Conservation (phyloP, 2,329 filamentous ascomycete species). For the Colletotrichum incanum region DNA sequence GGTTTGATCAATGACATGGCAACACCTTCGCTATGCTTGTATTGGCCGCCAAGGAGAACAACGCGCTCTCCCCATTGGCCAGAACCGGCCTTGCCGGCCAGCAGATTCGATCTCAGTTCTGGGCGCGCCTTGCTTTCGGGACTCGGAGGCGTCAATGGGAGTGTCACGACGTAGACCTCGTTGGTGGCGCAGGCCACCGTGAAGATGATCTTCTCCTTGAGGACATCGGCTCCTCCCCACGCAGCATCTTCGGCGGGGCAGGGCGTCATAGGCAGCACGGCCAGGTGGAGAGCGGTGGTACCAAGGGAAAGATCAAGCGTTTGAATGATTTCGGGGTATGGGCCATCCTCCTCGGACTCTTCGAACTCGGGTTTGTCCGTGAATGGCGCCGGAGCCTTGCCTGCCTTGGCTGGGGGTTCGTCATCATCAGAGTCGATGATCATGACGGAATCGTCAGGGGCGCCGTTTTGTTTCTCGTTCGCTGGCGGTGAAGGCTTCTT, state of each 20-base stretch:
- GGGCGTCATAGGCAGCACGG: conserved; percentile 68
- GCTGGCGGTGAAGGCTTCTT: conserved; percentile 50
- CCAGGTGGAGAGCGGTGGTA: conserved; percentile 69
- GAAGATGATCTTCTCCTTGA: conserved; percentile 74
- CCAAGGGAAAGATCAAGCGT: conserved; percentile 74
- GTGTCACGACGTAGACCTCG: conserved; percentile 70
- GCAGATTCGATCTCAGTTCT: conserved; percentile 66
- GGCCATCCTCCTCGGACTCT: conserved; percentile 61
- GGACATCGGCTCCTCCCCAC: conserved; percentile 62
- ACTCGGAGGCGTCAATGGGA: conserved; percentile 75
- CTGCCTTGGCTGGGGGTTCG: conserved; percentile 55
- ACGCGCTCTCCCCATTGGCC: conserved; percentile 77
- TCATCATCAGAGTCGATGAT: conserved; percentile 77
- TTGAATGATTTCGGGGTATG: conserved; percentile 71
- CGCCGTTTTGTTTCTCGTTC: conserved; percentile 68
- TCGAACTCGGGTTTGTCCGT: conserved; percentile 74
- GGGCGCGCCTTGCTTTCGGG: conserved; percentile 70
- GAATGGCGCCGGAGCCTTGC: conserved; percentile 49
- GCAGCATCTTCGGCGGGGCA: conserved; percentile 65
- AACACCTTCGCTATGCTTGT: conserved; percentile 67
- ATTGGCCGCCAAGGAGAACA: conserved; percentile 68
- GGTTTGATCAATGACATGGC: conserved; percentile 68
- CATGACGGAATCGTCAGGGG: conserved; percentile 69
- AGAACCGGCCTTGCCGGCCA: conserved; percentile 70
- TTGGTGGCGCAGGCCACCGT: conserved; percentile 72